phyloP scores from a whole-genome alignment of 2,329 filamentous ascomycete species.

The Monilinia laxa region DNA sequence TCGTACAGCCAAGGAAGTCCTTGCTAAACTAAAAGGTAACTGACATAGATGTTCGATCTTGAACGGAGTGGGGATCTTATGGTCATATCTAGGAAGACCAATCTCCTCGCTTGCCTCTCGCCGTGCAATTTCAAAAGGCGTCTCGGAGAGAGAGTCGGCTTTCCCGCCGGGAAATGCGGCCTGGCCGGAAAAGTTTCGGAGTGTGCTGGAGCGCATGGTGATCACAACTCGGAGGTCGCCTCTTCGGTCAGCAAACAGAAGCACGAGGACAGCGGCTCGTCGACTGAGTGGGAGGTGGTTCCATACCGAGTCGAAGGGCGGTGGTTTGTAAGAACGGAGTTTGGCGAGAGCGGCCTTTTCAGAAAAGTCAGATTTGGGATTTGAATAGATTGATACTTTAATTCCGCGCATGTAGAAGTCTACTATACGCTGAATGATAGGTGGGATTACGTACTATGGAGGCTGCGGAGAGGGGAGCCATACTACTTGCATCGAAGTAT shows the following conservation, averaged over 20 bases:
- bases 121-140: slow-evolving; percentile 76
- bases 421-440: background rate
- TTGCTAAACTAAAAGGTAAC: slow-evolving; percentile 73
- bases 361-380: background rate
- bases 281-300: slow-evolving; percentile 60
- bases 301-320: slow-evolving; percentile 60
- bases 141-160: slow-evolving; percentile 57
- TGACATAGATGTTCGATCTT: slow-evolving; percentile 83
- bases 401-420: background rate
- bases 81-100: slow-evolving; percentile 72
- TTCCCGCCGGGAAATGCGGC: slow-evolving; percentile 83
- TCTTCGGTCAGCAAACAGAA: slow-evolving; percentile 80
- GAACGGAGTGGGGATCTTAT: slow-evolving; percentile 72
- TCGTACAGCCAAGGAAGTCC: slow-evolving; percentile 70
- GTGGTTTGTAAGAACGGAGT: slow-evolving; percentile 59
- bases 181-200: slow-evolving; percentile 75
- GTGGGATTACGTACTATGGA: slow-evolving; percentile 34
- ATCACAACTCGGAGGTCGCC: slow-evolving; percentile 75
- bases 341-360: slow-evolving; percentile 49
- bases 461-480: slow-evolving; percentile 39
- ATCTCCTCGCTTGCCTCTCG: slow-evolving; percentile 94
- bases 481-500: slow-evolving; percentile 40
- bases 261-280: slow-evolving; percentile 81
- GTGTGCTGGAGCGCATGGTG: slow-evolving; percentile 63
- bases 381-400: too few relatives aligned